These are phyloP conservation scores for Suhomyces pyralidae DNA, from an alignment of 805 yeast species.

Conservation along the genomic window DNA sequence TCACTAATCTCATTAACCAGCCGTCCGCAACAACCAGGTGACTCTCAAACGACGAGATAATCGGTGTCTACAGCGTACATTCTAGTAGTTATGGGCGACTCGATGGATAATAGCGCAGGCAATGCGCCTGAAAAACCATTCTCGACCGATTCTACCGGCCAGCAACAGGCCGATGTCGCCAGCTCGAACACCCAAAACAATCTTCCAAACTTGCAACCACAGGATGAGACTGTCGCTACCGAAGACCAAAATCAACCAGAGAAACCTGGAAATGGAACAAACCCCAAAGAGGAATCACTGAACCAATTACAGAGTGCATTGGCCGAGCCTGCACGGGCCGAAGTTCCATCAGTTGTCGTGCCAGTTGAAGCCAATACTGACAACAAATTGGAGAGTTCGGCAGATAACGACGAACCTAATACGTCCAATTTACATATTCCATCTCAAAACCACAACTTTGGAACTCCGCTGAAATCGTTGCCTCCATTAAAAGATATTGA, in stretches of 20 bases:
- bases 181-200: not conserved
- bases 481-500: conserved; percentile 45
- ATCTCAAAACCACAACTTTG: conserved; percentile 17
- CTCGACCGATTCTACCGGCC: not conserved
- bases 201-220: not conserved
- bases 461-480: conserved; percentile 41
- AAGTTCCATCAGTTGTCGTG: not conserved
- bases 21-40: not conserved
- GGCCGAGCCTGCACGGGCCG: not conserved
- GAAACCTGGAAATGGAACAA: not conserved
- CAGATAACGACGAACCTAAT: conserved; percentile 9
- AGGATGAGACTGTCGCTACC: not conserved
- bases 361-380: not conserved
- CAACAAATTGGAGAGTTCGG: not conserved
- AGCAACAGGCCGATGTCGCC: not conserved
- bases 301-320: not conserved
- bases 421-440: conserved; percentile 6
- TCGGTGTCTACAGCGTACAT: not conserved
- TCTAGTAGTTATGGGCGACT: not conserved
- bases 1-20: not conserved
- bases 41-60: not conserved
- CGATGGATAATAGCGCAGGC: not conserved
- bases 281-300: not conserved
- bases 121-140: not conserved
- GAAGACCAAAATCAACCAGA: not conserved